These are phyloP conservation scores for Backusella mclennaniae DNA, from an alignment of 192 early-diverging fungal species.

Conservation along the genomic window DNA sequence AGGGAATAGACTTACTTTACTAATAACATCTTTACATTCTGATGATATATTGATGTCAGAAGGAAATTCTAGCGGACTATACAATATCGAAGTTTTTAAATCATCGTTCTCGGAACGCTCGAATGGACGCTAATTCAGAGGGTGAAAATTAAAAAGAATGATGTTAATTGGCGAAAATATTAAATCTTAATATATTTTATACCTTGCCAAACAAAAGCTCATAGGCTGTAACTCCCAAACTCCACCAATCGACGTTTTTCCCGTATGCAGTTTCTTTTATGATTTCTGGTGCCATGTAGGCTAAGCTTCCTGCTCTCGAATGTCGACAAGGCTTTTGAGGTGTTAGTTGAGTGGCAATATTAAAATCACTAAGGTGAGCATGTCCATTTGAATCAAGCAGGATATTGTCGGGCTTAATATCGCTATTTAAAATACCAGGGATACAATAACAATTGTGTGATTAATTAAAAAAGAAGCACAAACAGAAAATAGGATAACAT, in stretches of 20 bases:
- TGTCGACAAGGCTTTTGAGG: constrained; percentile 58
- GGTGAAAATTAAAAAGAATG: background rate
- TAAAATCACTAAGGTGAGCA: constrained; percentile 83
- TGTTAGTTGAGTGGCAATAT: constrained; percentile 75
- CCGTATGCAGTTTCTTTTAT: constrained; percentile 54
- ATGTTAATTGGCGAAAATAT: constrained; percentile 37
- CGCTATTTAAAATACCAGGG: constrained; percentile 39
- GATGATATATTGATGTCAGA: constrained; percentile 35
- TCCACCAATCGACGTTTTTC: constrained; percentile 69
- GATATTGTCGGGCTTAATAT: constrained; percentile 86
- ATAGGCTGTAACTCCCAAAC: constrained; percentile 74
- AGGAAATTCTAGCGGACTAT: constrained; percentile 63
- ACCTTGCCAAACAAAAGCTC: constrained; percentile 79
- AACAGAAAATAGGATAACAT: background rate
- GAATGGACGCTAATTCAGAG: constrained; percentile 69
- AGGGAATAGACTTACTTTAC: constrained; percentile 36
- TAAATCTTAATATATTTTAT: constrained; percentile 8
- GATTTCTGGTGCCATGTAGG: constrained; percentile 88
- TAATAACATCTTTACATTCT: constrained; percentile 53
- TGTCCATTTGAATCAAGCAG: constrained; percentile 75
- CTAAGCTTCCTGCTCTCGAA: constrained; percentile 77
- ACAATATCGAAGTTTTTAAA: constrained; percentile 66
- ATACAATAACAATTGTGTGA: background rate
- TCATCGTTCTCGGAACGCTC: constrained; percentile 76
- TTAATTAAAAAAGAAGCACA: background rate